phyloP scores from a whole-genome alignment of 345 rosid species.

The Garcia nutans region DNA sequence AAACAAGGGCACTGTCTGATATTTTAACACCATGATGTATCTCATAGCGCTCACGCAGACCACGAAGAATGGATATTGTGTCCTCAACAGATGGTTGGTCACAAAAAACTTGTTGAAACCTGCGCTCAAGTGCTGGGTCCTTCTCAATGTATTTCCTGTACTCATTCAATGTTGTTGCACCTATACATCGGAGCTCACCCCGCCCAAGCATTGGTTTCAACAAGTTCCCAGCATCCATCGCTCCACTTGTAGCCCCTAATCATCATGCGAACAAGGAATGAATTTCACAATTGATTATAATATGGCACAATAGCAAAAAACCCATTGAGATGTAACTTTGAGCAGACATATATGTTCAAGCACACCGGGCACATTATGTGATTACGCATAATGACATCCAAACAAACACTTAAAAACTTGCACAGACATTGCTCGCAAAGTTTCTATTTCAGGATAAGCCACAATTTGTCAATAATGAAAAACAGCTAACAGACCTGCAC shows the following conservation, averaged over 20 bases:
- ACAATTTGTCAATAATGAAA: not conserved
- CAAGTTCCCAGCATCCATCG: constrained; percentile 95
- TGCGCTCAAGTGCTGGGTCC: constrained; percentile 86
- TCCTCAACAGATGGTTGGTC: constrained; percentile 92
- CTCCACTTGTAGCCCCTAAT: constrained; percentile 71
- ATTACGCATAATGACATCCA: not conserved
- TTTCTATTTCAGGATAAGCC: not conserved
- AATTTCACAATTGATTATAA: not conserved
- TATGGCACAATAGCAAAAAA: not conserved
- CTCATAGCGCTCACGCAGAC: constrained; percentile 82
- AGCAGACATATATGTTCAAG: not conserved
- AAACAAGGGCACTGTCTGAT: constrained; percentile 87
- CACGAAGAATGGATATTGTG: constrained; percentile 87
- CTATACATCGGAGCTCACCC: constrained; percentile 86
- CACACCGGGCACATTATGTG: not conserved
- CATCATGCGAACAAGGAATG: constrained; percentile 4
- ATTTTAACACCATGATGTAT: constrained; percentile 91
- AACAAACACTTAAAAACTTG: not conserved
- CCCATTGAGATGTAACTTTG: not conserved
- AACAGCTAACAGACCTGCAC: constrained; percentile 57
- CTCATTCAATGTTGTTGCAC: constrained; percentile 87
- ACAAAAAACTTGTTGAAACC: constrained; percentile 96
- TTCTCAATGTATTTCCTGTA: constrained; percentile 90
- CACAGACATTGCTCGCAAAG: not conserved
- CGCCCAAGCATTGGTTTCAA: constrained; percentile 93